phyloP scores from a whole-genome alignment of 176 grass and related monocot species.

The Sorghum bicolor region Sorghum_bicolor_NCBIv3 NC_012873.2:11077001-11077500 shows the following conservation, averaged over 20 bases:
- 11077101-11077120: constrained; percentile 85
- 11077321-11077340: not conserved
- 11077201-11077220: constrained; percentile 88
- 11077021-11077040: constrained; percentile 15
- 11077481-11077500: too few species aligned
- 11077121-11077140: constrained; percentile 60
- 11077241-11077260: constrained; percentile 9
- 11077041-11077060: constrained; percentile 32
- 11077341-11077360: not conserved
- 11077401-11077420: not conserved
- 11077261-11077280: not conserved
- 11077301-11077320: not conserved
- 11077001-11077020: not conserved
- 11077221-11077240: constrained; percentile 72
- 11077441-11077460: not conserved
- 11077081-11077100: constrained; percentile 85
- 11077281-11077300: not conserved
- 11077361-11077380: not conserved
- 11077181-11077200: constrained; percentile 75
- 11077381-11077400: not conserved
- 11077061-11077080: constrained; percentile 72
- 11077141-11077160: constrained; percentile 64
- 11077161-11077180: constrained; percentile 82
- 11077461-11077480: not conserved
- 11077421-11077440: not conserved